Conservation (phyloP, 75 land plant species). For the Isoetes taiwanensis region DNA sequence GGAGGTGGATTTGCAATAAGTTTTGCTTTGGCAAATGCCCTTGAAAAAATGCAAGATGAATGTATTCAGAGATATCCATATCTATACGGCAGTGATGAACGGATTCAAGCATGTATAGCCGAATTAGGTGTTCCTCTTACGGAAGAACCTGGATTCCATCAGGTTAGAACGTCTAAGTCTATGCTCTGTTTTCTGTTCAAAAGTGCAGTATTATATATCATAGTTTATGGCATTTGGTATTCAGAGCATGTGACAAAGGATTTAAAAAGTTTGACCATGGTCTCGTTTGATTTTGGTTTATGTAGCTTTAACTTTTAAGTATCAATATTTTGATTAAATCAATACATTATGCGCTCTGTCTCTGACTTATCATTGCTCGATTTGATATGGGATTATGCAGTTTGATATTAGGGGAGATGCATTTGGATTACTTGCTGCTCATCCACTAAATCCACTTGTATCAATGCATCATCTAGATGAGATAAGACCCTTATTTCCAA, state of each 20-base stretch:
- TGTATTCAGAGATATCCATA: neutral
- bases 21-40: neutral
- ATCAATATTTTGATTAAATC: neutral
- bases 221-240: too few relatives aligned
- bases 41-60: neutral
- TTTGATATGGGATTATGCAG: conserved; percentile 33
- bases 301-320: neutral
- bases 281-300: neutral
- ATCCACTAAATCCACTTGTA: conserved; percentile 60
- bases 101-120: neutral
- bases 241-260: too few relatives aligned
- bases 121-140: conserved; percentile 3
- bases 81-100: conserved; percentile 4
- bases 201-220: too few relatives aligned
- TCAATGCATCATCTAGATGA: conserved; percentile 75
- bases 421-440: conserved; percentile 60
- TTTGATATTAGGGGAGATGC: conserved; percentile 60
- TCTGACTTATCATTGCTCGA: too few relatives aligned
- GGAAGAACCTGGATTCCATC: neutral
- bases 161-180: conserved; percentile 3
- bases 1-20: conserved; percentile 6
- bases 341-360: too few relatives aligned
- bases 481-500: conserved; percentile 56
- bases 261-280: too few relatives aligned
- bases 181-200: too few relatives aligned